phyloP scores from a whole-genome alignment of 345 rosid genomes.

The Excoecaria agallocha region DNA sequence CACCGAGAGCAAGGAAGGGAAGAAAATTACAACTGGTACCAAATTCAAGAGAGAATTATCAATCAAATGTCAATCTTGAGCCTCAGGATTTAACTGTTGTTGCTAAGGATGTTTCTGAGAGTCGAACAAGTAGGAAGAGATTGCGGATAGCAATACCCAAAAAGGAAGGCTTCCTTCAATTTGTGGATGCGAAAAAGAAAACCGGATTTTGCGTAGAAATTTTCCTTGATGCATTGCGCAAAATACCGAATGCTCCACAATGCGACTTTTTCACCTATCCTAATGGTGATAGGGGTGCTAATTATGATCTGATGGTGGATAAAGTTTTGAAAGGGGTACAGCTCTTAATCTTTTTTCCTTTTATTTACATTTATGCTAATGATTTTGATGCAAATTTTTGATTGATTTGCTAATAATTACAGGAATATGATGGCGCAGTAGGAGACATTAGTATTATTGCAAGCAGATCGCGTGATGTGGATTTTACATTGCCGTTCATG shows the following conservation, averaged over 20 bases:
- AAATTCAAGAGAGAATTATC: too few relatives aligned
- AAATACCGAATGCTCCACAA: conserved; percentile 16
- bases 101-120: conserved; percentile 3
- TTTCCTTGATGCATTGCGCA: conserved; percentile 30
- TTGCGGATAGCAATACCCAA: neutral
- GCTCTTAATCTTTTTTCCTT: too few relatives aligned
- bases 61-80: conserved; percentile 13
- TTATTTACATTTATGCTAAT: too few relatives aligned
- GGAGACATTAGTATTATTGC: conserved; percentile 19
- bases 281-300: too few relatives aligned
- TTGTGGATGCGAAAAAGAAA: conserved; percentile 23
- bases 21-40: too few relatives aligned
- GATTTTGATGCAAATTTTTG: too few relatives aligned
- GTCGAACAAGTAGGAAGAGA: neutral
- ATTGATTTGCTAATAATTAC: neutral
- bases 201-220: conserved; percentile 38
- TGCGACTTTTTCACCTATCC: conserved; percentile 22
- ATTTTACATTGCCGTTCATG: conserved; percentile 43
- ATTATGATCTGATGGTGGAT: too few relatives aligned
- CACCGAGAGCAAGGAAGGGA: conserved; percentile 4
- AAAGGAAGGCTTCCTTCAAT: conserved; percentile 19
- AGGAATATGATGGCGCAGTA: conserved; percentile 17
- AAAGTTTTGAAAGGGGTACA: too few relatives aligned
- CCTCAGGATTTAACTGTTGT: conserved; percentile 20
- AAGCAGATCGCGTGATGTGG: conserved; percentile 32